Conservation (phyloP, 2,329 filamentous ascomycete species). For the Bipolaris victoriae region DNA sequence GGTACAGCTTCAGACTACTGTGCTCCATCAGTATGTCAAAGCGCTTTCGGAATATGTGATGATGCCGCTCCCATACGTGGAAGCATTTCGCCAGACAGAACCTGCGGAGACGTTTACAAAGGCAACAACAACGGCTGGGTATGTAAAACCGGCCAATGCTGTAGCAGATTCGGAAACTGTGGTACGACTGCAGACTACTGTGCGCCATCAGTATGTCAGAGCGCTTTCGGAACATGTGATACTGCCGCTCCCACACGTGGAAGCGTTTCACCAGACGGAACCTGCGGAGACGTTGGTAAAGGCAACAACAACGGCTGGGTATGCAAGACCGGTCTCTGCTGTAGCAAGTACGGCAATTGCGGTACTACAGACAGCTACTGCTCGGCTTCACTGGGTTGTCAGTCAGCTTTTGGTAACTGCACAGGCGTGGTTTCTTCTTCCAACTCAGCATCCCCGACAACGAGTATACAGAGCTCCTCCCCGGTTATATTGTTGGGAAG, state of each 20-base stretch:
- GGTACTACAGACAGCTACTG: conserved; percentile 27
- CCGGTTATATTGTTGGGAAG: not conserved
- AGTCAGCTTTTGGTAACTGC: conserved; percentile 27
- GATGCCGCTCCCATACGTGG: not conserved
- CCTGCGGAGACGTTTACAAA: conserved; percentile 9
- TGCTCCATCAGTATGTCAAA: not conserved
- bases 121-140: conserved; percentile 35
- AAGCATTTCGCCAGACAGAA: conserved; percentile 8
- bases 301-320: not conserved
- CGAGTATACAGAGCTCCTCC: not conserved
- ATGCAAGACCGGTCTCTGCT: conserved; percentile 21
- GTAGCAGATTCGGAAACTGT: not conserved
- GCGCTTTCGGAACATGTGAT: no score
- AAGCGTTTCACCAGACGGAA: no score
- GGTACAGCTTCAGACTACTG: not conserved
- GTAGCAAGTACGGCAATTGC: conserved; percentile 49
- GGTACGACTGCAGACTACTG: not conserved
- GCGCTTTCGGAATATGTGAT: conserved; percentile 8
- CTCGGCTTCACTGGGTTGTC: conserved; percentile 24
- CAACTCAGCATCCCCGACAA: not conserved
- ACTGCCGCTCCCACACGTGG: no score
- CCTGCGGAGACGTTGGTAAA: no score
- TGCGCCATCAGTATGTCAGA: no score
- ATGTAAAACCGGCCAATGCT: conserved; percentile 42
- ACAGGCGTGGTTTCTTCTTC: conserved; percentile 1